Conservation (phyloP, 805 yeast species). For the Kuraishia piskuri region DNA sequence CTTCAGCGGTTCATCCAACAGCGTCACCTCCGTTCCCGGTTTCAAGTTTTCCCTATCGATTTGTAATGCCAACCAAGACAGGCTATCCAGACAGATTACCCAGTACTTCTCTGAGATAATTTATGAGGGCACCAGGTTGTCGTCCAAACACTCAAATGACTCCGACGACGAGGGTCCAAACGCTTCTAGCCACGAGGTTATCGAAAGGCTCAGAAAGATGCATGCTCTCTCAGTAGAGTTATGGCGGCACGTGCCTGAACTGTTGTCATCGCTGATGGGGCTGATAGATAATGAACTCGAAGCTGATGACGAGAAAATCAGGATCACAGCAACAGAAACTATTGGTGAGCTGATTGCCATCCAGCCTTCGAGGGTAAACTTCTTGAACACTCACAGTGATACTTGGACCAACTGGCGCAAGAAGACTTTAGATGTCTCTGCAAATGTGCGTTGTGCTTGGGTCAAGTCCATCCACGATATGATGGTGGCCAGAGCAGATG, state of each 20-base stretch:
- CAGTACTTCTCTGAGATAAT: constrained; percentile 73
- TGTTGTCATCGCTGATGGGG: constrained; percentile 67
- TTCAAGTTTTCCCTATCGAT: constrained; percentile 57
- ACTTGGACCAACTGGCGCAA: constrained; percentile 69
- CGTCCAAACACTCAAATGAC: constrained; percentile 16
- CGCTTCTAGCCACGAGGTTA: constrained; percentile 13
- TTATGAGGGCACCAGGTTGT: constrained; percentile 30
- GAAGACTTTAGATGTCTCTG: constrained; percentile 61
- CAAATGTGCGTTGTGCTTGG: constrained; percentile 65
- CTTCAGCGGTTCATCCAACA: constrained; percentile 9
- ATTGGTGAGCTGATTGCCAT: constrained; percentile 56
- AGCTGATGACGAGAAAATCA: constrained; percentile 55
- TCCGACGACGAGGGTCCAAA: constrained; percentile 15
- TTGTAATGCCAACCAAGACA: constrained; percentile 62
- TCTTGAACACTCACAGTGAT: constrained; percentile 45
- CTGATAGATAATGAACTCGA: constrained; percentile 71
- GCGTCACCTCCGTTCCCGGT: constrained; percentile 32
- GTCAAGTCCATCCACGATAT: constrained; percentile 45
- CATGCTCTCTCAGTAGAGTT: constrained; percentile 57
- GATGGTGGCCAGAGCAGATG: constrained; percentile 33
- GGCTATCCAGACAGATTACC: constrained; percentile 68
- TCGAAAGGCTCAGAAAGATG: constrained; percentile 38
- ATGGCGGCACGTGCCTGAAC: constrained; percentile 75
- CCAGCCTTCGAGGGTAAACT: constrained; percentile 43
- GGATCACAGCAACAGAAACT: constrained; percentile 64